phyloP scores from a whole-genome alignment of 768 basidiomycete species.

The Mycena maculata region DNA sequence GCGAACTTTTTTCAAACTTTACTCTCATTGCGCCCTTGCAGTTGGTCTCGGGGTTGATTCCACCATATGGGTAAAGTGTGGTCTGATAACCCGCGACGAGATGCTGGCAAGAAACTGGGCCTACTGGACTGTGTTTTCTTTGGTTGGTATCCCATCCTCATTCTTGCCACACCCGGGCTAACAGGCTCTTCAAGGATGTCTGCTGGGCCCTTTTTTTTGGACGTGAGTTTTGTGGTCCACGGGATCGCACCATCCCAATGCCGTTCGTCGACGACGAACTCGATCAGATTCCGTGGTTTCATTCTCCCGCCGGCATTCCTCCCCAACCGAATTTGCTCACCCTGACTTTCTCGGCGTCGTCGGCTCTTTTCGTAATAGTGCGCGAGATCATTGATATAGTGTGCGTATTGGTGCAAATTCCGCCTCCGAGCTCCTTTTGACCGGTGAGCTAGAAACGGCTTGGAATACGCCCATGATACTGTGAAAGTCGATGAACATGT shows the following conservation, averaged over 20 bases:
- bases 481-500: conserved; percentile 27
- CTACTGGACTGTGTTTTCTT: conserved; percentile 53
- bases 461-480: background rate
- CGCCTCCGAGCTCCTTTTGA: background rate
- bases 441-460: conserved; percentile 1
- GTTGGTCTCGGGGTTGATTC: conserved; percentile 55
- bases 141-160: conserved; percentile 17
- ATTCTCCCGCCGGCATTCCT: conserved; percentile 43
- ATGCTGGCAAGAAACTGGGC: conserved; percentile 54
- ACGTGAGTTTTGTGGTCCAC: conserved; percentile 50
- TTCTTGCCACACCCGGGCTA: background rate
- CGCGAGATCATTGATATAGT: conserved; percentile 46
- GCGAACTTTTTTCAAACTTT: background rate
- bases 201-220: conserved; percentile 60
- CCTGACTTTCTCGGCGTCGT: conserved; percentile 45
- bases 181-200: conserved; percentile 42
- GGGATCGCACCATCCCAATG: conserved; percentile 41
- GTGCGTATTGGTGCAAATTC: conserved; percentile 35
- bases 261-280: conserved; percentile 48
- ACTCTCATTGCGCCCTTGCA: conserved; percentile 16
- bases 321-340: conserved; percentile 38
- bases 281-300: conserved; percentile 47
- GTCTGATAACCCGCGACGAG: conserved; percentile 49
- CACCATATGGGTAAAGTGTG: conserved; percentile 51
- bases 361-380: conserved; percentile 46